Evolutionary conservation across 108 stramenopile species (phyloP).

Genomic region (Pseudonitzschia delicatissima): DNA sequence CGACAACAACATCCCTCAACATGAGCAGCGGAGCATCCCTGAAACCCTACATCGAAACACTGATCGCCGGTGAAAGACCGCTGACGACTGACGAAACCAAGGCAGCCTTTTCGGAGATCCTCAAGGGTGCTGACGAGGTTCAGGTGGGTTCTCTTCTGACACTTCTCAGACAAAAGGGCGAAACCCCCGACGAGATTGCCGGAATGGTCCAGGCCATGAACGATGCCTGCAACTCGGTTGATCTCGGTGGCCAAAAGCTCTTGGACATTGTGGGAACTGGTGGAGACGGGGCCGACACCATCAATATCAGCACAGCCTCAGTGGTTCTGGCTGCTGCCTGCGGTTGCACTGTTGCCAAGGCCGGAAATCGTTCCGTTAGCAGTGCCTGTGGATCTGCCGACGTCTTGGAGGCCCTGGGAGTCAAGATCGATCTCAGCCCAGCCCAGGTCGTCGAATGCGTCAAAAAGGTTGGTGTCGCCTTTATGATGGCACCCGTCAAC

Average conservation of each 20-base stretch:
- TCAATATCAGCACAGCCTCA: constrained; percentile 95
- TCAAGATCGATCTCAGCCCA: constrained; percentile 89
- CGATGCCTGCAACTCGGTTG: constrained; percentile 67
- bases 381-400: constrained; percentile 91
- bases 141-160: constrained; percentile 88
- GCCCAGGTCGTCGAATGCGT: constrained; percentile 89
- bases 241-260: constrained; percentile 60
- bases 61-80: constrained; percentile 73
- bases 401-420: constrained; percentile 93
- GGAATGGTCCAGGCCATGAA: constrained; percentile 97
- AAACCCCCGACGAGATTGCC: constrained; percentile 92
- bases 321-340: constrained; percentile 95
- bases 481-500: constrained; percentile 97
- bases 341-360: constrained; percentile 94
- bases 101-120: constrained; percentile 75
- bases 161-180: constrained; percentile 86
- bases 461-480: constrained; percentile 83
- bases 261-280: constrained; percentile 99
- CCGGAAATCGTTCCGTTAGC: constrained; percentile 94
- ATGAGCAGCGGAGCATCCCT: constrained; percentile 38
- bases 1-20: background rate
- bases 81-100: constrained; percentile 81
- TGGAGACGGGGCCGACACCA: constrained; percentile 98
- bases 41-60: constrained; percentile 85
- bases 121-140: constrained; percentile 72